These are phyloP conservation scores for Calonectria leucothoes DNA, from an alignment of 2,329 filamentous ascomycete genomes.

Conservation along the genomic window DNA sequence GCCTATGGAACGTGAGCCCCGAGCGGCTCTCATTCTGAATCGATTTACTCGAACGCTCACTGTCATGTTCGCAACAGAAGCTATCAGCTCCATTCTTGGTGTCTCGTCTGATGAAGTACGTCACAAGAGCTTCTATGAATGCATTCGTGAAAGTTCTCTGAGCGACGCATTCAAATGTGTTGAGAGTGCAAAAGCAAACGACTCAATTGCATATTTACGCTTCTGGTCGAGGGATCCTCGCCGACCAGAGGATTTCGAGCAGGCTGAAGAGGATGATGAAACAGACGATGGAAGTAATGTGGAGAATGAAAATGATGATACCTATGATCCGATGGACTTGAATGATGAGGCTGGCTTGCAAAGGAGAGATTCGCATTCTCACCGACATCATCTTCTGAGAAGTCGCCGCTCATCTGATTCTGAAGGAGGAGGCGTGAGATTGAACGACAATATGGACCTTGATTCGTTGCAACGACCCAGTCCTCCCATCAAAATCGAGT, in stretches of 20 bases:
- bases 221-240: constrained; percentile 86
- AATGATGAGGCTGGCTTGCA: neutral
- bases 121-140: constrained; percentile 87
- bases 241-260: constrained; percentile 62
- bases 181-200: constrained; percentile 88
- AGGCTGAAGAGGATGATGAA: constrained; percentile 54
- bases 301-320: constrained; percentile 12
- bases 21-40: constrained; percentile 87
- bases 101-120: constrained; percentile 76
- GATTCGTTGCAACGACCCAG: constrained; percentile 46
- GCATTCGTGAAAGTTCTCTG: constrained; percentile 82
- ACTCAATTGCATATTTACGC: constrained; percentile 89
- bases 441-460: constrained; percentile 56
- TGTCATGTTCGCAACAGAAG: constrained; percentile 88
- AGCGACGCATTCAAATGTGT: constrained; percentile 81
- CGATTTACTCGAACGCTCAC: constrained; percentile 85
- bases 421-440: constrained; percentile 58
- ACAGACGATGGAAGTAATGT: constrained; percentile 48
- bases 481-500: constrained; percentile 51
- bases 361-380: neutral
- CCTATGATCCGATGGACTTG: constrained; percentile 2
- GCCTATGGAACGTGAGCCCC: constrained; percentile 77
- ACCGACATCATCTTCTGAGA: constrained; percentile 15
- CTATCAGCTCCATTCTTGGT: constrained; percentile 80
- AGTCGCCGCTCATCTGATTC: constrained; percentile 53